Percentiles rank a stretch among this genome's conserved stretches.
phyloP scores from a whole-genome alignment of 2,329 filamentous ascomycete species.

The Arthrobotrys entomopaga region DNA sequence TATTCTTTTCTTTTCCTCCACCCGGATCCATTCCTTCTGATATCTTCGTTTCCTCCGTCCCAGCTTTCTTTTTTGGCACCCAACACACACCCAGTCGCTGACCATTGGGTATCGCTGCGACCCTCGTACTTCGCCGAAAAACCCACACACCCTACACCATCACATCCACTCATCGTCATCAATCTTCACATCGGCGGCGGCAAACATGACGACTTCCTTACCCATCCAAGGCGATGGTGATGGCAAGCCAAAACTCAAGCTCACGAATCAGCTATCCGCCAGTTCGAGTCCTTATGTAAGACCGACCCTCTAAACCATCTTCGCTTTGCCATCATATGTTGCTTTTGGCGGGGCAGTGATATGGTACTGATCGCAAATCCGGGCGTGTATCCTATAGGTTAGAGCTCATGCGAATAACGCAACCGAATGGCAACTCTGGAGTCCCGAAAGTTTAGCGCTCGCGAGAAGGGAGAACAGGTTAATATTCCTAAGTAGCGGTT shows the following conservation, averaged over 20 bases:
- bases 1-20: background rate
- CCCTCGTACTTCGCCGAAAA: slow-evolving; percentile 14
- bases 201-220: slow-evolving; percentile 44
- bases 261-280: slow-evolving; percentile 56
- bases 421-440: slow-evolving; percentile 92
- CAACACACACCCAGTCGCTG: slow-evolving; percentile 2
- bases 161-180: slow-evolving; percentile 6
- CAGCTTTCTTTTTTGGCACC: background rate
- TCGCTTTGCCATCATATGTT: background rate
- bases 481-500: slow-evolving; percentile 93
- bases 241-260: slow-evolving; percentile 55
- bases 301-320: background rate
- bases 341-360: slow-evolving; percentile 20
- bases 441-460: slow-evolving; percentile 77
- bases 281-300: slow-evolving; percentile 59
- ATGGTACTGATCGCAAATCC: slow-evolving; percentile 7
- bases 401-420: slow-evolving; percentile 80
- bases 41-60: background rate
- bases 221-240: slow-evolving; percentile 40
- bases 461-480: slow-evolving; percentile 85
- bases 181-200: background rate
- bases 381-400: slow-evolving; percentile 64
- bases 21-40: background rate
- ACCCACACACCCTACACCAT: background rate
- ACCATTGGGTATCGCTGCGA: background rate